These are phyloP conservation scores for Neolentinus lepideus DNA, from an alignment of 1,284 basidiomycete genomes.

Conservation along the genomic window DNA sequence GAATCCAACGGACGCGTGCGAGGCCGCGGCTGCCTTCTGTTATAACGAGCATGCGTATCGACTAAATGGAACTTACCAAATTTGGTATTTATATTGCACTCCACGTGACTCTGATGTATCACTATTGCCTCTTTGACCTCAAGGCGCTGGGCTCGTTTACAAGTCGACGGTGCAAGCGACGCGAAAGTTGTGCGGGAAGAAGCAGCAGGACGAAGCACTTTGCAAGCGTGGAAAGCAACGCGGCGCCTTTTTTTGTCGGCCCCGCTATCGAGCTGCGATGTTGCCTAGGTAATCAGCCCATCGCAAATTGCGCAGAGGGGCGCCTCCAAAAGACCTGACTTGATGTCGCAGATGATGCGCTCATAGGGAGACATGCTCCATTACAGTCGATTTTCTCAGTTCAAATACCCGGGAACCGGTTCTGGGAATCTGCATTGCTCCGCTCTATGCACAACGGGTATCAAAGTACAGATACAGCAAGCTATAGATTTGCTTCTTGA, in stretches of 20 bases:
- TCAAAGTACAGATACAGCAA: neutral
- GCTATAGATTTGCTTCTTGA: neutral
- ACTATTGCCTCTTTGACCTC: neutral
- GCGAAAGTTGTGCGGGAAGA: neutral
- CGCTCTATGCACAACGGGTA: neutral
- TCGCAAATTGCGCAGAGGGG: too few relatives aligned
- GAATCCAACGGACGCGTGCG: neutral
- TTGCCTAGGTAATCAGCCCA: neutral
- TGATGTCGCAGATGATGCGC: neutral
- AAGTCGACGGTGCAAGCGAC: neutral
- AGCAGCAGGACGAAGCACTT: neutral
- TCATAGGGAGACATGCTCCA: neutral
- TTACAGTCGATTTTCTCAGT: neutral
- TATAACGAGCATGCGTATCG: neutral
- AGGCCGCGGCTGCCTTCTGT: neutral
- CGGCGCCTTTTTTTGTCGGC: neutral
- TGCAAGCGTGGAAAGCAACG: neutral
- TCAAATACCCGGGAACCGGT: neutral
- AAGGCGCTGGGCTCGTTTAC: neutral
- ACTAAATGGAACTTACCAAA: neutral
- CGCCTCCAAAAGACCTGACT: too few relatives aligned
- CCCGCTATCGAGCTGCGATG: neutral
- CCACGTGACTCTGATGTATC: neutral
- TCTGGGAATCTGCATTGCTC: neutral
- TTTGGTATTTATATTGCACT: neutral